Conservation (phyloP, 2,329 filamentous ascomycete genomes). For the Reticulascus tulasneorum region DNA sequence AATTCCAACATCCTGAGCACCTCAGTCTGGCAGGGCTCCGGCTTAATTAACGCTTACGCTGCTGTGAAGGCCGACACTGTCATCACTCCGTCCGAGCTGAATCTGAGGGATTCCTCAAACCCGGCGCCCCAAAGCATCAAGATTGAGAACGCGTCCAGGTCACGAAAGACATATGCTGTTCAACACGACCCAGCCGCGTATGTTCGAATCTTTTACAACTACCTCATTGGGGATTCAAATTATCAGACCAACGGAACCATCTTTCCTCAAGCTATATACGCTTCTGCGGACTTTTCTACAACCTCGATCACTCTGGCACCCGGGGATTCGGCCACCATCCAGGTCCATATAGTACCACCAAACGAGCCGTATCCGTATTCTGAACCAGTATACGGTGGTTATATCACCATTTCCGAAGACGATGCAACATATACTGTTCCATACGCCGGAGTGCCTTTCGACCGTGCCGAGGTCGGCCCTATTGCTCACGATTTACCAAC, state of each 20-base stretch:
- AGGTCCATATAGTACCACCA: constrained; percentile 1
- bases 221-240: constrained; percentile 1
- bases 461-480: neutral
- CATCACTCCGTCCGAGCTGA: constrained; percentile 6
- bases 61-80: constrained; percentile 3
- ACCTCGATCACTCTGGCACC: constrained; percentile 2
- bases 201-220: constrained; percentile 3
- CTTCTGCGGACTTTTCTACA: neutral
- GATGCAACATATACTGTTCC: neutral
- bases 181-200: constrained; percentile 4
- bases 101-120: constrained; percentile 2
- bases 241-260: constrained; percentile 7
- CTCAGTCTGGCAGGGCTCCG: constrained; percentile 7
- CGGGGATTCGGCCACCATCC: constrained; percentile 2
- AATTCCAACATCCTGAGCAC: constrained; percentile 2
- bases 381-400: constrained; percentile 6
- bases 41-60: constrained; percentile 3
- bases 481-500: no score
- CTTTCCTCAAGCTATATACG: constrained; percentile 3
- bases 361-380: constrained; percentile 1
- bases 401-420: constrained; percentile 4
- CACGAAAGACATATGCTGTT: constrained; percentile 5
- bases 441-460: constrained; percentile 6
- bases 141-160: constrained; percentile 4
- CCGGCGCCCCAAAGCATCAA: constrained; percentile 3